phyloP scores from a whole-genome alignment of 2,329 filamentous ascomycete genomes.

The Xylaria polymorpha region DNA sequence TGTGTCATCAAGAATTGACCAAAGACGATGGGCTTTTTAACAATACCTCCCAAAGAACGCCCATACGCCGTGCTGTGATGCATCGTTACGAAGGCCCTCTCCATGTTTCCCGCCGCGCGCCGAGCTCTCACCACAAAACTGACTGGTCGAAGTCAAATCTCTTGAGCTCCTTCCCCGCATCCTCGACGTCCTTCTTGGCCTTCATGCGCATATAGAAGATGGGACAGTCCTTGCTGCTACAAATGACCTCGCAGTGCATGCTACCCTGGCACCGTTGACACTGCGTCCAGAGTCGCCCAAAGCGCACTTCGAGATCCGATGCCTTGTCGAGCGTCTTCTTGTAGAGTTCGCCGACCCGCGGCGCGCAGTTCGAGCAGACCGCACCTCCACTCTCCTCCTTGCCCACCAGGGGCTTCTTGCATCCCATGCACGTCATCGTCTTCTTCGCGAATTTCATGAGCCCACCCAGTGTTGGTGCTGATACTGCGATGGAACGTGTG shows the following conservation, averaged over 20 bases:
- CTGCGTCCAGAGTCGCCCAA: slow-evolving; percentile 95
- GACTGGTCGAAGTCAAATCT: slow-evolving; percentile 90
- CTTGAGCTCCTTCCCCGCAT: slow-evolving; percentile 88
- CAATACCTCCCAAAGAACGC: slow-evolving; percentile 22
- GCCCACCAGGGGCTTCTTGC: slow-evolving; percentile 91
- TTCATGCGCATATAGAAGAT: slow-evolving; percentile 99
- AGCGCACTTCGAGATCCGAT: slow-evolving; percentile 91
- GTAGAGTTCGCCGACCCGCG: slow-evolving; percentile 91
- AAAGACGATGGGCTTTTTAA: not conserved
- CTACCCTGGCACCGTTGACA: slow-evolving; percentile 98
- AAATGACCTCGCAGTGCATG: slow-evolving; percentile 98
- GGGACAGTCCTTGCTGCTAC: slow-evolving; percentile 93
- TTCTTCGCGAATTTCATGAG: slow-evolving; percentile 99
- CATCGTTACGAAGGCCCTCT: slow-evolving; percentile 27
- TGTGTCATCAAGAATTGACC: slow-evolving; percentile 5
- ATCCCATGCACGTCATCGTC: slow-evolving; percentile 98
- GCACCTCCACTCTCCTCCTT: slow-evolving; percentile 85
- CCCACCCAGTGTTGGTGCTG: slow-evolving; percentile 89
- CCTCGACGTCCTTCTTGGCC: slow-evolving; percentile 98
- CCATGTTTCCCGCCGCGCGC: slow-evolving; percentile 32
- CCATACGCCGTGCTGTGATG: slow-evolving; percentile 39
- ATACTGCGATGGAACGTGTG: slow-evolving; percentile 92
- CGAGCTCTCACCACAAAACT: slow-evolving; percentile 63
- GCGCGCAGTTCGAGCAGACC: slow-evolving; percentile 86
- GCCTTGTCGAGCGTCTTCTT: slow-evolving; percentile 89